Percentiles rank a stretch among this genome's conserved stretches.
Conservation (phyloP, 768 basidiomycete species). For the Wakefieldia striispora region DNA sequence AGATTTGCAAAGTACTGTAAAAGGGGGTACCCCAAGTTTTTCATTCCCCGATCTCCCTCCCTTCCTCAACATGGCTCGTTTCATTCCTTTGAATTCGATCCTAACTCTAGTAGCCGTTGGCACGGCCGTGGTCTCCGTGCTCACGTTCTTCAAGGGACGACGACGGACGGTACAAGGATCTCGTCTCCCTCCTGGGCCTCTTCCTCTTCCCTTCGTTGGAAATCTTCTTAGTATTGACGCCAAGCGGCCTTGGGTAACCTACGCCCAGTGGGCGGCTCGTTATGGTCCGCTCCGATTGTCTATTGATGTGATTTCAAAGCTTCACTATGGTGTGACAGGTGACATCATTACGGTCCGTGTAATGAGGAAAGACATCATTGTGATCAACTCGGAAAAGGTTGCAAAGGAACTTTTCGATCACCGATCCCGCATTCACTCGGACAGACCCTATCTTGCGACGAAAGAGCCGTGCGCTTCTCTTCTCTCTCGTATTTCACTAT, state of each 20-base stretch:
- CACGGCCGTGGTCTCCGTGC: neutral
- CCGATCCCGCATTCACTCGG: constrained; percentile 28
- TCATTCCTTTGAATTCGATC: neutral
- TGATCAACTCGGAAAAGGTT: constrained; percentile 24
- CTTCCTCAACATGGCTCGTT: no score
- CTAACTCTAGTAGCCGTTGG: constrained; percentile 1
- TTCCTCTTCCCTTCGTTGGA: constrained; percentile 1
- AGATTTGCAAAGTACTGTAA: no score
- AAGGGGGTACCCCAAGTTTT: no score
- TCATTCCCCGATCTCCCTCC: neutral
- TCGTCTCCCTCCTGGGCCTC: constrained; percentile 15
- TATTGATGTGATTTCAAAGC: no score
- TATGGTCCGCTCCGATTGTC: no score
- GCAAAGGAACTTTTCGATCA: constrained; percentile 29
- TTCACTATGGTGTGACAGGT: constrained; percentile 6
- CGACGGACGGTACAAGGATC: neutral
- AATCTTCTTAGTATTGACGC: no score
- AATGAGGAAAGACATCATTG: constrained; percentile 20
- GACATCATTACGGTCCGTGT: constrained; percentile 19
- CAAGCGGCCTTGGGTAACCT: no score
- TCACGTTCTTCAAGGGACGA: neutral
- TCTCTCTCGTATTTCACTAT: neutral
- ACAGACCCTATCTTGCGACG: constrained; percentile 19
- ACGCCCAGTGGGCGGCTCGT: no score
- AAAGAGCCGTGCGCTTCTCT: constrained; percentile 21